Base-by-base conservation (phyloP, 306 rosid species). In the Delonix regia region DNA sequence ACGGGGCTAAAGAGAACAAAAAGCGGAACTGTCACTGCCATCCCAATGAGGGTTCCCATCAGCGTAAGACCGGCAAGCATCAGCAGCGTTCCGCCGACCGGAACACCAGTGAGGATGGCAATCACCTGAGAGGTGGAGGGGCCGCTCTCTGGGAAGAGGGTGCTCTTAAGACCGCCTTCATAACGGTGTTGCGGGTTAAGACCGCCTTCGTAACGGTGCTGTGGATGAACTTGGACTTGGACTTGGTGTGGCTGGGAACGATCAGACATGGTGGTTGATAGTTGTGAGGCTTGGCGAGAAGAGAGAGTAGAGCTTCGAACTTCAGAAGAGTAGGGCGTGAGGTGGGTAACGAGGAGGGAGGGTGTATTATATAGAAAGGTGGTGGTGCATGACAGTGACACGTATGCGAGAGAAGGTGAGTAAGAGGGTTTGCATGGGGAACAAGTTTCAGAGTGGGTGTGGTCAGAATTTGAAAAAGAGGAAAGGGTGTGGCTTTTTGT, bases 1-100 rank as follows among this genome's bases (percentile, higher is more conserved):
- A 95, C 74, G 0, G 99, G 98, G 77, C 98, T 91, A 82, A 89
- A 95, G 34, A 95, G 62, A 71, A 95, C 22, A 51, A 89, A 91
- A 11, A 95, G 78, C 0, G 99, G 99, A 0, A 89, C 76, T 2
- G 78, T 49, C 4, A 90, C 38, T 0, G 89, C 85, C 39, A 87
- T 65, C 11, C 96, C 96, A 1, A 88, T 44, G 1, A 94, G 33
- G 14, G 91, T 94, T 1, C 74, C 90, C 0, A 87, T 13, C 15
- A 95, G 79, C 0, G 89, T 87, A 44, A 92, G 7, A 0, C 92
- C 92, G 0, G 97, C 79, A 0, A 90, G 78, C 0, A 78, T 64
- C 3, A 94, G 83, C 19, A 94, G 84, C 0, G 88, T 82, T 18
- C 97, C 93, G 1, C 93, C 90, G 0, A 92, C 45, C 0, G 94